Conservation (phyloP, 2,329 filamentous ascomycete species). For the Dryadomyces sulphureus region DNA sequence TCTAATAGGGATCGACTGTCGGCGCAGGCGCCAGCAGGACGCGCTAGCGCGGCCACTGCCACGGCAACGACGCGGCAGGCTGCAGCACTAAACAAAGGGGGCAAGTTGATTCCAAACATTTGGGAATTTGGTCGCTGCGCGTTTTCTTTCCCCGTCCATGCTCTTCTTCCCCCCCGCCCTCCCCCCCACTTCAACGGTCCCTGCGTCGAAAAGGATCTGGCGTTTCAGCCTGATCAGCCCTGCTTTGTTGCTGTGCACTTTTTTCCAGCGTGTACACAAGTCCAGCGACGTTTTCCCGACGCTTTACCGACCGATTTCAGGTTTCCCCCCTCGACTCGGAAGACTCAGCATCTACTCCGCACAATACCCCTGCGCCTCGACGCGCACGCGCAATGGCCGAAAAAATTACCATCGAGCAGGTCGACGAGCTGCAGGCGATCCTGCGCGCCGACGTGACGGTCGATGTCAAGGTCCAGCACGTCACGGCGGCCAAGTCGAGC, state of each 20-base stretch:
- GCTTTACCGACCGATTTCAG: too few species aligned
- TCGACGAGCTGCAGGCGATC: constrained; percentile 23
- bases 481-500: constrained; percentile 66
- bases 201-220: not conserved
- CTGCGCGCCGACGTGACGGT: constrained; percentile 39
- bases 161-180: not conserved
- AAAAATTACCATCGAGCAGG: constrained; percentile 22
- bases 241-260: not conserved
- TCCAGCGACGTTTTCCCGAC: not conserved
- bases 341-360: too few species aligned
- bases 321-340: too few species aligned
- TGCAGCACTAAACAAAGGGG: constrained; percentile 2
- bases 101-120: not conserved
- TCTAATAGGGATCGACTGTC: too few species aligned
- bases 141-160: not conserved
- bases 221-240: not conserved
- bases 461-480: constrained; percentile 45
- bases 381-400: constrained; percentile 22
- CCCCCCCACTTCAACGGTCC: not conserved
- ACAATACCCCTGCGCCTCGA: not conserved
- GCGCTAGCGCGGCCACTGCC: not conserved
- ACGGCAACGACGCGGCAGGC: constrained; percentile 1
- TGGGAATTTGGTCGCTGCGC: not conserved
- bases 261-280: not conserved
- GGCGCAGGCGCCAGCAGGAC: too few species aligned